These are phyloP conservation scores for Tricholoma saponaceum DNA, from an alignment of 768 basidiomycete species.

Conservation along the genomic window DNA sequence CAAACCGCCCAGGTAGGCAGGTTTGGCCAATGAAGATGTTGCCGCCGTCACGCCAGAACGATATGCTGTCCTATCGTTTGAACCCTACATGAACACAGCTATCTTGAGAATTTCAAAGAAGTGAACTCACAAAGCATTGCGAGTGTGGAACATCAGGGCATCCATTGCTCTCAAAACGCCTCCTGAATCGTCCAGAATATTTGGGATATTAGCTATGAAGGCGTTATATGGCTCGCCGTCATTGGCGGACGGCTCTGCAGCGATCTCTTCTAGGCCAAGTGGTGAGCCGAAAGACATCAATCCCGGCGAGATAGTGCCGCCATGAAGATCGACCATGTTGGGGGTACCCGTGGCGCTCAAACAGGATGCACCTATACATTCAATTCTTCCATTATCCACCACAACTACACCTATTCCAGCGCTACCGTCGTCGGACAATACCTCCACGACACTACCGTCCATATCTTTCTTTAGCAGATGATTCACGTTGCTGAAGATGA, in stretches of 20 bases:
- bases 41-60: conserved; percentile 63
- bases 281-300: conserved; percentile 63
- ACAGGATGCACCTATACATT: conserved; percentile 43
- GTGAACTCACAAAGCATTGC: conserved; percentile 63
- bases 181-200: conserved; percentile 44
- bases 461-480: conserved; percentile 37
- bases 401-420: conserved; percentile 30
- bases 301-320: conserved; percentile 66
- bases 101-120: background rate
- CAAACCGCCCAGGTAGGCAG: conserved; percentile 33
- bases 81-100: background rate
- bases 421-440: conserved; percentile 22
- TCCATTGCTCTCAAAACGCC: conserved; percentile 64
- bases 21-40: conserved; percentile 44
- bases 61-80: conserved; percentile 49
- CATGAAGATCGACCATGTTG: conserved; percentile 54
- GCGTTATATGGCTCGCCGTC: conserved; percentile 62
- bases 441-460: conserved; percentile 28
- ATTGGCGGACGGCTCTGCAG: conserved; percentile 61
- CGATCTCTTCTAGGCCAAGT: conserved; percentile 75
- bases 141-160: conserved; percentile 65
- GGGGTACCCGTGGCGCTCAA: conserved; percentile 15
- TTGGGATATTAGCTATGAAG: conserved; percentile 35
- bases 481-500: conserved; percentile 67
- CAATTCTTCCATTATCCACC: conserved; percentile 47